Conservation (phyloP, 805 yeast genomes). For the Wickerhamiella galacta region DNA sequence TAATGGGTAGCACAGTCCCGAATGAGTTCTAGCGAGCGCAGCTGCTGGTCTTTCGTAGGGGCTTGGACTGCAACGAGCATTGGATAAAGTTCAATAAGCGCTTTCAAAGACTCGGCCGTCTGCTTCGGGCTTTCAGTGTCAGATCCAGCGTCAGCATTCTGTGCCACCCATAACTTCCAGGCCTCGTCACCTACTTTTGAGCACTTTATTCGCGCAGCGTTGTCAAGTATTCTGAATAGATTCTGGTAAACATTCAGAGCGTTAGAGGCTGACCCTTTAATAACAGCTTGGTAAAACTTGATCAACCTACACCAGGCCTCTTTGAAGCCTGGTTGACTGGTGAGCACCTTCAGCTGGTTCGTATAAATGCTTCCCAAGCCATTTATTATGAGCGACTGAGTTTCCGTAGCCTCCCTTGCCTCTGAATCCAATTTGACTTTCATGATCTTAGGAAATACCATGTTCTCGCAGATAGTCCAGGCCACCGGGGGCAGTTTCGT, state of each 20-base stretch:
- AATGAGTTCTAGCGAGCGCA: conserved; percentile 5
- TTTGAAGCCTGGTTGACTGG: conserved; percentile 15
- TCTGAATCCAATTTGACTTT: conserved; percentile 11
- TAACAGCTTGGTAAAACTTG: conserved; percentile 29
- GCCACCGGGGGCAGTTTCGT: conserved; percentile 29
- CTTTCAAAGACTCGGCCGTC: conserved; percentile 40
- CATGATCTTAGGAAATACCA: conserved; percentile 36
- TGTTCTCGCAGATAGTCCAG: conserved; percentile 52
- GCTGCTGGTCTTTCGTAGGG: conserved; percentile 1
- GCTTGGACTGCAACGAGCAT: conserved; percentile 2
- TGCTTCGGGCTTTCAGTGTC: conserved; percentile 27
- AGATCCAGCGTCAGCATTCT: conserved; percentile 23
- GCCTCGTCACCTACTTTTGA: conserved; percentile 8
- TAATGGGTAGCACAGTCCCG: conserved; percentile 11
- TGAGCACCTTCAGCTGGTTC: conserved; percentile 29
- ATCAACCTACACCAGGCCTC: conserved; percentile 44
- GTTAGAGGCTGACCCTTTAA: conserved; percentile 32
- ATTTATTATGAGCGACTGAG: conserved; percentile 39
- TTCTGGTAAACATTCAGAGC: conserved; percentile 41
- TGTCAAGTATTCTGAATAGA: conserved; percentile 31
- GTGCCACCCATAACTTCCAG: conserved; percentile 27
- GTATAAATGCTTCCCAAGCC: conserved; percentile 52
- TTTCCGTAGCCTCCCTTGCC: conserved; percentile 36
- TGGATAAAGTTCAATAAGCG: conserved; percentile 7
- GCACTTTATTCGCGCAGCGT: conserved; percentile 8